phyloP scores from a whole-genome alignment of 192 early-diverging fungal species.

The Linderina pennispora region DNA sequence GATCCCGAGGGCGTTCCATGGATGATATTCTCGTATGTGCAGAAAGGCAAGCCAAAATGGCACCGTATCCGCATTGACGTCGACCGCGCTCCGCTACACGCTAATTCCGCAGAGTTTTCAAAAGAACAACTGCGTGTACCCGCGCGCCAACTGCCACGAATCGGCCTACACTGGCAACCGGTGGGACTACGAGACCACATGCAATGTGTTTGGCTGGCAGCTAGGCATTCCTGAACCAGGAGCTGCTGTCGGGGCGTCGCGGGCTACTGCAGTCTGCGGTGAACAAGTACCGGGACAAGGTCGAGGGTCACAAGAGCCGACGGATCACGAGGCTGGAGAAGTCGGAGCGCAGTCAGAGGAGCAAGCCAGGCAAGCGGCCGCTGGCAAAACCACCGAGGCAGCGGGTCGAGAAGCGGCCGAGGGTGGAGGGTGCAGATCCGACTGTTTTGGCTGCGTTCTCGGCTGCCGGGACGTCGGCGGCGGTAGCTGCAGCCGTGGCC shows the following conservation, averaged over 20 bases:
- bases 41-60: slow-evolving; percentile 54
- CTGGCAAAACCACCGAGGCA: too few relatives aligned
- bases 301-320: slow-evolving; percentile 64
- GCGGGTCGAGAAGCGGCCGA: too few relatives aligned
- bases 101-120: slow-evolving; percentile 57
- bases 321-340: slow-evolving; percentile 72
- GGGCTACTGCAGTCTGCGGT: slow-evolving; percentile 84
- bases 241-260: slow-evolving; percentile 56
- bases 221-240: slow-evolving; percentile 70
- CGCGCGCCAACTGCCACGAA: slow-evolving; percentile 61
- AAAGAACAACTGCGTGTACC: slow-evolving; percentile 76
- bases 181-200: slow-evolving; percentile 79
- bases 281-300: slow-evolving; percentile 68
- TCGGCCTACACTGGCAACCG: slow-evolving; percentile 72
- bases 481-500: too few relatives aligned
- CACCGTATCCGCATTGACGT: slow-evolving; percentile 72
- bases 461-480: too few relatives aligned
- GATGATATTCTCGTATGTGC: slow-evolving; percentile 39
- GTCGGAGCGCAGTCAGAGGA: slow-evolving; percentile 12
- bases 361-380: not conserved
- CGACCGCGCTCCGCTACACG: slow-evolving; percentile 42
- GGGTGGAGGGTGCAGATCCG: too few relatives aligned
- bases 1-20: slow-evolving; percentile 24
- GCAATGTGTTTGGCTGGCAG: slow-evolving; percentile 82
- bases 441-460: too few relatives aligned